Evolutionary conservation across 805 yeast species (phyloP), one percentile per base, ranked within the genome.

Genomic region (Candida silvicultrix): DNA sequence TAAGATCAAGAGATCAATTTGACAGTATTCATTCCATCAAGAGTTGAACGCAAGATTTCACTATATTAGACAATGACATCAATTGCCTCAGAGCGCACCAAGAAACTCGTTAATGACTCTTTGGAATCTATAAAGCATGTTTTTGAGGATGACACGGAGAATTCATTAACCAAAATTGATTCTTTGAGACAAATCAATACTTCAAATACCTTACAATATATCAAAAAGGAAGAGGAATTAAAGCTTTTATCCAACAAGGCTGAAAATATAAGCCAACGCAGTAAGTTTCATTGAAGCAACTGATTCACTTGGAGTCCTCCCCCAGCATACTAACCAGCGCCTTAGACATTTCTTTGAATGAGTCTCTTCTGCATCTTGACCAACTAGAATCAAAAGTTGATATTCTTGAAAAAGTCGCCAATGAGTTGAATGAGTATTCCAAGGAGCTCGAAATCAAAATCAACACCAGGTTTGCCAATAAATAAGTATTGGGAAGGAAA

Each of bases 351-450:
- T 73, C 69, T 46, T 62, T 64, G 18, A 40, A 5, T 4, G 18
- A 20, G 11, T 37, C 39, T 20, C 25, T 40, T 3, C 8, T 21
- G 16, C 31, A 44, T n/a, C 37, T 73, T 10, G 56, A 51, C 15
- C 44, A 44, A 8, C 40, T 73, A 14, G 76, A 72, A 43, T 39
- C 50, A 2, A 57, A 64, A 32, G 68, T 75, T 2, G 64, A 58
- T 3, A 67, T 68, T 35, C 58, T 80, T 29, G 78, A 74, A 41
- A 60, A 56, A 2, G 51, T 85, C 3, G 71, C 76, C 11, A 63
- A 65, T 21, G 89, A 85, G 51, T 55, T 85, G 32, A 86, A 83
- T 46, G 75, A 72, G 48, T 81, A 85, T 78, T 71, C 82, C 6
- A 61, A 67, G 22, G 86, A 81, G 53, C 54, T 82, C 43, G 78